Conservation (phyloP, 495 filamentous ascomycete species). For the Tuber magnatum region DNA sequence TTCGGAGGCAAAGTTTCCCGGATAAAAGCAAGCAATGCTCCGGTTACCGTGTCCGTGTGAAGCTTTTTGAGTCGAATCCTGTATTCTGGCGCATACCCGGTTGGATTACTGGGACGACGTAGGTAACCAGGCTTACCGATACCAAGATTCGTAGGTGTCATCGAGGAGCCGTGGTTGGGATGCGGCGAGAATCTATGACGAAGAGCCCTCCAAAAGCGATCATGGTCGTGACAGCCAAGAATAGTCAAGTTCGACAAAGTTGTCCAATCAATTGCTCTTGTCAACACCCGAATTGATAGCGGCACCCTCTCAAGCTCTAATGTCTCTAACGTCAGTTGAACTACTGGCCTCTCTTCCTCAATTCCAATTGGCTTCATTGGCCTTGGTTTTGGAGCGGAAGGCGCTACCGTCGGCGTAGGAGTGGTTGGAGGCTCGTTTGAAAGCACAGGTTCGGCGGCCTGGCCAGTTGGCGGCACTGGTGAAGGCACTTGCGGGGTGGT, state of each 20-base stretch:
- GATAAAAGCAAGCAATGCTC: slow-evolving; percentile 70
- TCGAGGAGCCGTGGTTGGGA: slow-evolving; percentile 17
- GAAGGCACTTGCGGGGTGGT: slow-evolving; percentile 1
- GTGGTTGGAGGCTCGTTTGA: slow-evolving; percentile 8
- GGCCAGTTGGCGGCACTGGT: background rate
- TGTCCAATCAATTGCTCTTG: slow-evolving; percentile 72
- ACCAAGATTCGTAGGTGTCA: background rate
- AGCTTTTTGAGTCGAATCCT: slow-evolving; percentile 68
- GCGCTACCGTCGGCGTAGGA: slow-evolving; percentile 5
- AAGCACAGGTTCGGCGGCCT: slow-evolving; percentile 13
- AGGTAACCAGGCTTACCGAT: slow-evolving; percentile 34
- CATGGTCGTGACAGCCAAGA: slow-evolving; percentile 68
- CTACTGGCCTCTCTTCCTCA: slow-evolving; percentile 25
- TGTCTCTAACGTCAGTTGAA: slow-evolving; percentile 60
- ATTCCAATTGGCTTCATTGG: slow-evolving; percentile 16
- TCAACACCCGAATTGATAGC: slow-evolving; percentile 60
- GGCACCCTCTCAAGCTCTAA: slow-evolving; percentile 79
- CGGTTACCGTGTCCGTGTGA: slow-evolving; percentile 74
- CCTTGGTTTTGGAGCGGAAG: slow-evolving; percentile 3
- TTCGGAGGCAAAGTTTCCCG: slow-evolving; percentile 81
- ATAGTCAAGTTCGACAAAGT: slow-evolving; percentile 70
- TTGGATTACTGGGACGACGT: slow-evolving; percentile 32
- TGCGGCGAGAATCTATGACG: slow-evolving; percentile 63
- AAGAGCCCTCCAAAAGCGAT: slow-evolving; percentile 73
- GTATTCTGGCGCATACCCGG: slow-evolving; percentile 49